Evolutionary conservation across 805 yeast species (phyloP).

Genomic region (Schwanniomyces sp.): DNA sequence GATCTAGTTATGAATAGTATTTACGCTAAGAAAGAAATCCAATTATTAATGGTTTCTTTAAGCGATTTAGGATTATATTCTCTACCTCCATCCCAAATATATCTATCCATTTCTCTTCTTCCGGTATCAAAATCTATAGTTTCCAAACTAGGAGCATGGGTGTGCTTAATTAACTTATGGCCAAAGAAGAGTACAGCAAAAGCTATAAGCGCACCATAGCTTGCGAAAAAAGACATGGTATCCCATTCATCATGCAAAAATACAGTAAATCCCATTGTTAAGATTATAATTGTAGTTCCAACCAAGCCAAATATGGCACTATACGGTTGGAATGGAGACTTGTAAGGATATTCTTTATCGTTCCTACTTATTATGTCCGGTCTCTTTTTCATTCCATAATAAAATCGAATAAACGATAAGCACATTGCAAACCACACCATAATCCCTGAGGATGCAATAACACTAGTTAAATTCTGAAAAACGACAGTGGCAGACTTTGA

Average conservation of each 20-base stretch:
- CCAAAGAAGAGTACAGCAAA: constrained; percentile 52
- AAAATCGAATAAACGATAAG: constrained; percentile 61
- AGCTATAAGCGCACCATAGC: constrained; percentile 60
- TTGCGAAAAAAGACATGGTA: constrained; percentile 59
- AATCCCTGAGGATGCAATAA: constrained; percentile 73
- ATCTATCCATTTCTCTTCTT: constrained; percentile 77
- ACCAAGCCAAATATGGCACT: constrained; percentile 61
- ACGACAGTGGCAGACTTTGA: constrained; percentile 57
- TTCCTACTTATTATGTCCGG: constrained; percentile 66
- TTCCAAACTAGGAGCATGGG: constrained; percentile 66
- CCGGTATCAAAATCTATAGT: constrained; percentile 83
- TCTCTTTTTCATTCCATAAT: constrained; percentile 57
- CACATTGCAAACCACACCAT: constrained; percentile 80
- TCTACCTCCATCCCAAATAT: constrained; percentile 75
- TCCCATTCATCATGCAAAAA: constrained; percentile 61
- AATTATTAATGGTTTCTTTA: constrained; percentile 33
- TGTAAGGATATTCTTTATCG: constrained; percentile 65
- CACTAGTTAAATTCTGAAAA: constrained; percentile 64
- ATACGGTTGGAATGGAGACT: constrained; percentile 70
- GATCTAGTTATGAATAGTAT: background rate
- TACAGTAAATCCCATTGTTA: constrained; percentile 62
- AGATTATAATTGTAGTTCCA: constrained; percentile 50
- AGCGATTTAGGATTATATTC: constrained; percentile 35
- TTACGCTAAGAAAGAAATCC: constrained; percentile 34
- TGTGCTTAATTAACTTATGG: constrained; percentile 59